Evolutionary conservation across 2,329 filamentous ascomycete genomes (phyloP).

Genomic region (Fusarium caatingaense): DNA sequence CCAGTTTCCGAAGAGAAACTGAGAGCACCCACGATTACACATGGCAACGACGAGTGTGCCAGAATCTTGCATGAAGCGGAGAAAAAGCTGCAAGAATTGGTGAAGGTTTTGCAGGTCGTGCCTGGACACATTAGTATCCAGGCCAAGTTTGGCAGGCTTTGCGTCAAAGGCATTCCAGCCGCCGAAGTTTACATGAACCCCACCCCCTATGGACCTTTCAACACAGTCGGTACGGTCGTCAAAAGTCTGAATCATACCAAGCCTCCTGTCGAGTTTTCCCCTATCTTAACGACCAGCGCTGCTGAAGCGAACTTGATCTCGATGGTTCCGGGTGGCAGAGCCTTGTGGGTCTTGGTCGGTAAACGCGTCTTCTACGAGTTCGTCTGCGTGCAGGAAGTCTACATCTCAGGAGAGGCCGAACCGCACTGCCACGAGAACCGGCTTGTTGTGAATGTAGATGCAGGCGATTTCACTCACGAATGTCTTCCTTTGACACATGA

Average conservation of each 20-base stretch:
- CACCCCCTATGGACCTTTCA: constrained; percentile 27
- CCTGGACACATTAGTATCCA: constrained; percentile 45
- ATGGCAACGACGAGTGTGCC: neutral
- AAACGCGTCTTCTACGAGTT: constrained; percentile 46
- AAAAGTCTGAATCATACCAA: constrained; percentile 12
- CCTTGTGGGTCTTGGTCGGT: constrained; percentile 33
- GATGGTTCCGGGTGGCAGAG: constrained; percentile 15
- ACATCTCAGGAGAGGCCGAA: neutral
- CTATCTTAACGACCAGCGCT: constrained; percentile 45
- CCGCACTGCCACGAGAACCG: neutral
- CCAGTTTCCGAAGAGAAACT: neutral
- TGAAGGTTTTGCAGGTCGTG: constrained; percentile 35
- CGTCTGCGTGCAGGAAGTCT: constrained; percentile 29
- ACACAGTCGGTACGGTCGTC: constrained; percentile 16
- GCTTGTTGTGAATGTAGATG: constrained; percentile 47
- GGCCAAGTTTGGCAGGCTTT: constrained; percentile 48
- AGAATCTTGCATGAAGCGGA: constrained; percentile 27
- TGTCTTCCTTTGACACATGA: constrained; percentile 38
- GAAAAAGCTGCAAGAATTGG: constrained; percentile 18
- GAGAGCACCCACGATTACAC: neutral
- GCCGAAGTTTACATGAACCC: constrained; percentile 34
- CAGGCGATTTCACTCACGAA: constrained; percentile 39
- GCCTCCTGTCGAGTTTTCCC: constrained; percentile 42
- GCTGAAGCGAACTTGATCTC: constrained; percentile 43
- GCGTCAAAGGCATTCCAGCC: constrained; percentile 37